Evolutionary conservation across 148 eudicot genomes (phyloP), one percentile per base, ranked within the genome.

Genomic region (Cornus suecica): DNA sequence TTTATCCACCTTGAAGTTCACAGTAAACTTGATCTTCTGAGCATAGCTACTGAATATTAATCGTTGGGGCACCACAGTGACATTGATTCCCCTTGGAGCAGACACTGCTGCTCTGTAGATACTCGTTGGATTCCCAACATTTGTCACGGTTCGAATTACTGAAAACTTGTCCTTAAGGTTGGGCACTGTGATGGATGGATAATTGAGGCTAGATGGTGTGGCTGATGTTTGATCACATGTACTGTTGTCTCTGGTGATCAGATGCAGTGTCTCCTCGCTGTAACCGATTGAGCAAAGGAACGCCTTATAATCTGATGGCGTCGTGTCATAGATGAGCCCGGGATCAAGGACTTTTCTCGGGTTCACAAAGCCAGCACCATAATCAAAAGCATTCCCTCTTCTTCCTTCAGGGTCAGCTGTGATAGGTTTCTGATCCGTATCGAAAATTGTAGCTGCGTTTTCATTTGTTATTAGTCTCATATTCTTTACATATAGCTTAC

Each of bases 231-330:
- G 76, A 65, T 77, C 52, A 73, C 89, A 87, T 2, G 85, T 84
- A 80, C 89, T 84, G 74, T 82, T 82, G 78, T 87, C 85, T 74
- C 80, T 61, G 29, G 89, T 87, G 34, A 87, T 76, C 80, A 78
- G 78, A 26, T 48, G 82, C 32, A 87, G 72, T 18, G 68, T 62
- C 69, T 78, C 82, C 61, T 82, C 80, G 11, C n/a, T 68, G 65
- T 87, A 84, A 64, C 89, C 87, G 0, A 84, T 82, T 56, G 89
- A 82, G 61, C 89, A 87, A 18, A 87, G 89, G 63, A 87, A 87
- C 30, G 85, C 78, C 76, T 76, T 87, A 73, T 84, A 87, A 71
- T 87, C 87, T 69, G 77, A 16, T 48, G 87, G 72, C 60, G 76
- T 16, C 69, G 89, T 74, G 56, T 87, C 89, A 15, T 82, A 87